Percentiles rank a stretch among this genome's conserved stretches.
Conservation (phyloP, 1,284 basidiomycete species). For the Ganoderma multipileum region DNA sequence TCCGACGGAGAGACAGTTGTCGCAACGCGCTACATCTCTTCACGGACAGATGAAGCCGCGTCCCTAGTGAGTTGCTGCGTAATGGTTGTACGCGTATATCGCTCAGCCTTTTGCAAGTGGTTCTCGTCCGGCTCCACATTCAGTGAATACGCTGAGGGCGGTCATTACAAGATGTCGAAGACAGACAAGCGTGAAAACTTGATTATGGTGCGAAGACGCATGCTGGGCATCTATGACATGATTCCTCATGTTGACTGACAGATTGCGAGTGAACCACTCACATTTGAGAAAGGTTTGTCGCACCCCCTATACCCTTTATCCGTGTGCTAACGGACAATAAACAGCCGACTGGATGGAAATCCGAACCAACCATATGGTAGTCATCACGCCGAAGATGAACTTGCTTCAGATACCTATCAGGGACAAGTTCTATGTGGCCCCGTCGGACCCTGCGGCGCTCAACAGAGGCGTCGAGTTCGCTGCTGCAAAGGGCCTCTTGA, state of each 20-base stretch:
- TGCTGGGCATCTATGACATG: neutral
- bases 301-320: constrained; percentile 33
- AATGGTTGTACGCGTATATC: neutral
- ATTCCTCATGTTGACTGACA: constrained; percentile 33
- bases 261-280: constrained; percentile 92
- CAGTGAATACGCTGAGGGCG: constrained; percentile 88
- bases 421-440: constrained; percentile 89
- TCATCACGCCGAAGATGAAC: constrained; percentile 94
- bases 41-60: constrained; percentile 90
- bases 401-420: constrained; percentile 93
- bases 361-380: constrained; percentile 87
- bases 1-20: constrained; percentile 94
- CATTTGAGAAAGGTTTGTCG: constrained; percentile 86
- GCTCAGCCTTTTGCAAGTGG: constrained; percentile 64
- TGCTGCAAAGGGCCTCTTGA: constrained; percentile 75
- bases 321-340: neutral
- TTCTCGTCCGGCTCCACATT: constrained; percentile 96
- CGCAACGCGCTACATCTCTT: constrained; percentile 94
- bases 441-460: constrained; percentile 73
- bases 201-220: constrained; percentile 67
- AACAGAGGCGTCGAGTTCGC: constrained; percentile 75
- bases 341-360: constrained; percentile 96
- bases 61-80: constrained; percentile 66
- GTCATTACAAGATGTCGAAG: constrained; percentile 95
- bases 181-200: constrained; percentile 95